These are phyloP conservation scores for Botryotinia calthae DNA, from an alignment of 2,329 filamentous ascomycete genomes.

Conservation along the genomic window DNA sequence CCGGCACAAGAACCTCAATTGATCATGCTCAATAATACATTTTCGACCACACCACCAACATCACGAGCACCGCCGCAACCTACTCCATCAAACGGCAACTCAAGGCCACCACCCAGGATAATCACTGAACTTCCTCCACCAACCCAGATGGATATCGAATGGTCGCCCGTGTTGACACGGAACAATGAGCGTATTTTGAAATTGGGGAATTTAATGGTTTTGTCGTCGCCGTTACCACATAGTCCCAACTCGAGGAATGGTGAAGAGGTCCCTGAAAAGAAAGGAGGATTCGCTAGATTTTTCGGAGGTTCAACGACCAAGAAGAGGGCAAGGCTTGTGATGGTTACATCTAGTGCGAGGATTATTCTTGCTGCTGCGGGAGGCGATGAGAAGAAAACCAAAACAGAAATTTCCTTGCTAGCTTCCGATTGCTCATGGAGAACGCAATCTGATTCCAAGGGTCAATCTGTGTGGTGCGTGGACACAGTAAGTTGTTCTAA, in stretches of 20 bases:
- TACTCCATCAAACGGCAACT: constrained; percentile 41
- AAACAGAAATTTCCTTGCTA: constrained; percentile 85
- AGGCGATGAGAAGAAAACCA: constrained; percentile 93
- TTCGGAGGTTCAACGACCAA: constrained; percentile 90
- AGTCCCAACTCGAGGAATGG: constrained; percentile 69
- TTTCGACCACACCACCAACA: constrained; percentile 37
- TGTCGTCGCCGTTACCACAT: constrained; percentile 73
- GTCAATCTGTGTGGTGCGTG: constrained; percentile 82
- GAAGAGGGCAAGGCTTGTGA: constrained; percentile 87
- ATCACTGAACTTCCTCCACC: constrained; percentile 97
- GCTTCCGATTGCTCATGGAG: constrained; percentile 73
- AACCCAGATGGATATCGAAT: constrained; percentile 95
- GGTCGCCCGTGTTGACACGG: constrained; percentile 90
- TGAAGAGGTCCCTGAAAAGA: constrained; percentile 79
- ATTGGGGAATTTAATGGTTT: constrained; percentile 84
- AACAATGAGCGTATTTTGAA: constrained; percentile 93
- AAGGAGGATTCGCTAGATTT: constrained; percentile 90
- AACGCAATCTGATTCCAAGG: constrained; percentile 80
- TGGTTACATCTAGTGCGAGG: constrained; percentile 89
- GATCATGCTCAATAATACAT: constrained; percentile 65
- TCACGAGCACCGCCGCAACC: constrained; percentile 39
- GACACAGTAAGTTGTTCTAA: constrained; percentile 70
- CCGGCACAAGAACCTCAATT: constrained; percentile 69
- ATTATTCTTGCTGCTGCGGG: constrained; percentile 88
- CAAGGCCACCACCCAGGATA: constrained; percentile 68